Conservation (phyloP, 306 rosid genomes). For the Psophocarpus tetragonolobus region DNA sequence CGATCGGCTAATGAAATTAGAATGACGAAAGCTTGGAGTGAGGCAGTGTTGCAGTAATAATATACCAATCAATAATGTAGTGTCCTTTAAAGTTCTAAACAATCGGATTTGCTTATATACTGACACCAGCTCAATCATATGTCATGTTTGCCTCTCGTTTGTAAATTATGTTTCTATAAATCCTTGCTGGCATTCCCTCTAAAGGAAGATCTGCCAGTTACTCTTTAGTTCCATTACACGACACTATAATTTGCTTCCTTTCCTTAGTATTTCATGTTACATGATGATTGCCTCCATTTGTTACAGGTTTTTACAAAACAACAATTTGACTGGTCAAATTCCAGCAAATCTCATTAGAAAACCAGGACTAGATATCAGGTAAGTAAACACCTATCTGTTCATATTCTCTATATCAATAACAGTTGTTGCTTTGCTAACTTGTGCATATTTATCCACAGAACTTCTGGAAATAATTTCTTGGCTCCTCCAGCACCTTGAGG, state of each 20-base stretch:
- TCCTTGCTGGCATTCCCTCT: not conserved
- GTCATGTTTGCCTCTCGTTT: not conserved
- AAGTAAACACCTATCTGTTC: conserved; percentile 19
- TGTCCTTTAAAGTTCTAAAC: not conserved
- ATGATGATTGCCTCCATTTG: conserved; percentile 40
- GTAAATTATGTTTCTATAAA: not conserved
- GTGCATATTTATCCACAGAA: conserved; percentile 49
- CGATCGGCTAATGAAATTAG: not conserved
- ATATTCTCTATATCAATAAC: conserved; percentile 1
- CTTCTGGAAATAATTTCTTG: conserved; percentile 62
- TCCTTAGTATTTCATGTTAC: conserved; percentile 23
- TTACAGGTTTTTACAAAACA: conserved; percentile 83
- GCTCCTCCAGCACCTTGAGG: conserved; percentile 63
- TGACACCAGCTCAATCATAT: not conserved
- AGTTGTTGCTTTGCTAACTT: conserved; percentile 32
- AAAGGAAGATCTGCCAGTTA: conserved; percentile 1
- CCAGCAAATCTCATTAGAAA: conserved; percentile 68
- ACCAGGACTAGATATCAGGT: conserved; percentile 64
- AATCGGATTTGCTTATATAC: not conserved
- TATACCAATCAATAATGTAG: not conserved
- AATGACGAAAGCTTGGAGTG: not conserved
- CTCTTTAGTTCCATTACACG: conserved; percentile 11
- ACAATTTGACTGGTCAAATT: conserved; percentile 80
- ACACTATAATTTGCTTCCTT: not conserved
- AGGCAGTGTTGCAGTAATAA: not conserved